Conservation (phyloP, 345 rosid genomes). For the Syzygium aqueum region DNA sequence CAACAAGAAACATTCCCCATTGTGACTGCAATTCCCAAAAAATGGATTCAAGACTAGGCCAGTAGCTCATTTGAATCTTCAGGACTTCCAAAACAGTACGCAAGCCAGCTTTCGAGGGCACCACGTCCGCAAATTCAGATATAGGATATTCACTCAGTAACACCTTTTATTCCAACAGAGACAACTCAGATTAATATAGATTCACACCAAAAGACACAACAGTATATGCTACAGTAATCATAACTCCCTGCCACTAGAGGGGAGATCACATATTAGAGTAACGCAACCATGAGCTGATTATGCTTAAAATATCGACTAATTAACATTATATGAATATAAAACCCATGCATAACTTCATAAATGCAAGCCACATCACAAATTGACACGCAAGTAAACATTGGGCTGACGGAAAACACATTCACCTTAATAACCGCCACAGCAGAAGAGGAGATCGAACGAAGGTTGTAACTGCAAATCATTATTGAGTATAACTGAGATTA, state of each 20-base stretch:
- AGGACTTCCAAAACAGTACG: constrained; percentile 71
- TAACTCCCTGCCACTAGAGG: background rate
- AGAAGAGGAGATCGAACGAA: constrained; percentile 93
- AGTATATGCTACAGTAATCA: background rate
- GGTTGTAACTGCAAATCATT: constrained; percentile 73
- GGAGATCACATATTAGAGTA: background rate
- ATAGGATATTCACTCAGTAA: constrained; percentile 61
- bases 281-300: background rate
- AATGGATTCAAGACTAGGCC: constrained; percentile 48
- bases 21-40: constrained; percentile 43
- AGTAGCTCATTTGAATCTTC: constrained; percentile 69
- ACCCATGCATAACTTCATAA: background rate
- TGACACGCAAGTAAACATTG: background rate
- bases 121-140: constrained; percentile 18
- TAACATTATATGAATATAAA: background rate
- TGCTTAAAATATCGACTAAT: background rate
- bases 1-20: constrained; percentile 26
- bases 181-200: constrained; percentile 4
- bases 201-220: background rate
- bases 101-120: constrained; percentile 64
- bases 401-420: constrained; percentile 4
- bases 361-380: background rate
- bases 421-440: constrained; percentile 95
- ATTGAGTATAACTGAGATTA: background rate
- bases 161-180: constrained; percentile 28